A percentile compares a stretch with the other conserved stretches of the same genome.
Evolutionary conservation across 805 yeast species (phyloP).

Genomic region (Saccharomycodes ludwigii): DNA sequence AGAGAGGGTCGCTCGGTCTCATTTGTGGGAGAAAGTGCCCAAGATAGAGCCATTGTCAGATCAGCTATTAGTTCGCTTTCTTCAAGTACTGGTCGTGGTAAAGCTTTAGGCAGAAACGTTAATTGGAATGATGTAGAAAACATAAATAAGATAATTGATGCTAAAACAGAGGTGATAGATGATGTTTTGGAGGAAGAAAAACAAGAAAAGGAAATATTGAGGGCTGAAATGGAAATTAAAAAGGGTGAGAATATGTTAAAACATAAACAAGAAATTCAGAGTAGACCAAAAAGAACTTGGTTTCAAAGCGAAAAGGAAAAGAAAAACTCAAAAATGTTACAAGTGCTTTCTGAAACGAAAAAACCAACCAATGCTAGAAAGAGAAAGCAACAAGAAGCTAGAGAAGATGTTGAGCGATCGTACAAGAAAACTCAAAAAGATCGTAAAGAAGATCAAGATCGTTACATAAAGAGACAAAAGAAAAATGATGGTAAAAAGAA

Average conservation of each 20-base stretch:
- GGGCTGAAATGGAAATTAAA: conserved; percentile 82
- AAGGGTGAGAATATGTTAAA: conserved; percentile 77
- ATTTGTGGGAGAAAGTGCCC: conserved; percentile 84
- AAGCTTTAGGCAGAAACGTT: conserved; percentile 81
- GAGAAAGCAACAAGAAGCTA: conserved; percentile 55
- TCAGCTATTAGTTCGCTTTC: conserved; percentile 68
- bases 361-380: conserved; percentile 47
- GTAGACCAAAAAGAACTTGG: conserved; percentile 96
- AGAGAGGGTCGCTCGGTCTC: conserved; percentile 89
- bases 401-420: conserved; percentile 41
- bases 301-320: conserved; percentile 49
- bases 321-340: conserved; percentile 24
- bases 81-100: conserved; percentile 28
- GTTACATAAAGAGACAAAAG: conserved; percentile 25
- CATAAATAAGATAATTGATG: conserved; percentile 46
- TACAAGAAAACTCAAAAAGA: conserved; percentile 76
- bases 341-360: conserved; percentile 36
- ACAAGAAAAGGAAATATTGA: conserved; percentile 70
- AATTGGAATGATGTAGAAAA: conserved; percentile 79
- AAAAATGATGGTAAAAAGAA: conserved; percentile 13
- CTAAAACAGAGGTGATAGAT: conserved; percentile 46
- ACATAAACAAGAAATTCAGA: conserved; percentile 68
- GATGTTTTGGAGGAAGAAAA: conserved; percentile 84
- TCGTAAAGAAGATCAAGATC: conserved; percentile 40
- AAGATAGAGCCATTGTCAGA: conserved; percentile 83